These are phyloP conservation scores for Ramularia endophylla DNA, from an alignment of 2,329 filamentous ascomycete genomes.

Conservation along the genomic window DNA sequence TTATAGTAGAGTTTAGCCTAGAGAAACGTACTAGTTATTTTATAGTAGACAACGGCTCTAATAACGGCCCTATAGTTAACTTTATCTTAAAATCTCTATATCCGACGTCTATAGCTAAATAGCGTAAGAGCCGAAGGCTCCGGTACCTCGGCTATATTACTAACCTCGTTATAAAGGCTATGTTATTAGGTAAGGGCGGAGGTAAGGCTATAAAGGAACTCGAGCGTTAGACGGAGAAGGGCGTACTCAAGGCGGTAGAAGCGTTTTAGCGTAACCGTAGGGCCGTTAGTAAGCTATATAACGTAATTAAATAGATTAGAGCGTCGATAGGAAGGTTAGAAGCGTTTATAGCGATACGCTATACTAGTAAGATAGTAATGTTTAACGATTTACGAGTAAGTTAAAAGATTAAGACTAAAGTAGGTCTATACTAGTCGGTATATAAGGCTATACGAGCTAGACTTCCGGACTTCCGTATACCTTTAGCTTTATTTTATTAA, in stretches of 20 bases:
- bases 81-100: slow-evolving; percentile 4
- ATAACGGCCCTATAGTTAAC: slow-evolving; percentile 2
- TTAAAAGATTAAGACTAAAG: slow-evolving; percentile 1
- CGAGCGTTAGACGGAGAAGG: slow-evolving; percentile 5
- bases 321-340: slow-evolving; percentile 1
- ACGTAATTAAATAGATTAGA: slow-evolving; percentile 4
- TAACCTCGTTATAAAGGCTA: slow-evolving; percentile 4
- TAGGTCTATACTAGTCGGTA: not conserved
- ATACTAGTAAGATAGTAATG: slow-evolving; percentile 1
- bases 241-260: slow-evolving; percentile 2
- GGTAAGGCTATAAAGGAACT: slow-evolving; percentile 2
- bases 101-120: slow-evolving; percentile 1
- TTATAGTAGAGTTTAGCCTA: slow-evolving; percentile 4
- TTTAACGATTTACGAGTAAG: slow-evolving; percentile 6
- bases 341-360: slow-evolving; percentile 2
- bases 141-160: slow-evolving; percentile 5
- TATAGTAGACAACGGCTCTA: slow-evolving; percentile 4
- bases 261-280: slow-evolving; percentile 4
- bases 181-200: slow-evolving; percentile 4
- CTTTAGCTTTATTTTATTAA: not conserved
- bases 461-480: not conserved
- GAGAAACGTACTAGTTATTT: slow-evolving; percentile 1
- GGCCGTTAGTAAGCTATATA: slow-evolving; percentile 2
- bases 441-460: not conserved
- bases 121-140: slow-evolving; percentile 1